A percentile compares a stretch with the other conserved stretches of the same genome.
phyloP scores from a whole-genome alignment of 2,329 filamentous ascomycete genomes.

The Ustulina deusta region DNA sequence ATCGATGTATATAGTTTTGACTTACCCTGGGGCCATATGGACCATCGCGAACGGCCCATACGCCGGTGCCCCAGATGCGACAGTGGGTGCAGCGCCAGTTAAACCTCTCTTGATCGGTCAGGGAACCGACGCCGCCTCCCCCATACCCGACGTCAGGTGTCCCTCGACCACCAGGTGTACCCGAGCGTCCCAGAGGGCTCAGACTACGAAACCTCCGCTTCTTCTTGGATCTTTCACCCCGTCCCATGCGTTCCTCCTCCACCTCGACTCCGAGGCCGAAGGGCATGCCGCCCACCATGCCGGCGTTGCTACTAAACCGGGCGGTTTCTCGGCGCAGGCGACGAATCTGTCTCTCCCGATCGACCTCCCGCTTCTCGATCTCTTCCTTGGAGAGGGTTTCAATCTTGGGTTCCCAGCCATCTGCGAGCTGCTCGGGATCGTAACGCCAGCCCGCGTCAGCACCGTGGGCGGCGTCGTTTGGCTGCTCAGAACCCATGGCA shows the following conservation, averaged over 20 bases:
- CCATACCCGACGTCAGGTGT: constrained; percentile 86
- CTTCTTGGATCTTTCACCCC: constrained; percentile 94
- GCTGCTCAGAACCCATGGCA: constrained; percentile 76
- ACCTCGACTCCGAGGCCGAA: constrained; percentile 65
- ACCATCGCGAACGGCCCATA: constrained; percentile 95
- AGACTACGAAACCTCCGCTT: constrained; percentile 92
- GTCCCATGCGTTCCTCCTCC: constrained; percentile 86
- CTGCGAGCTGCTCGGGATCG: constrained; percentile 88
- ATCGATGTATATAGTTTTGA: constrained; percentile 20
- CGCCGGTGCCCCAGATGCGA: constrained; percentile 85
- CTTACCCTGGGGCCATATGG: constrained; percentile 85
- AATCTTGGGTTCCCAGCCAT: constrained; percentile 86
- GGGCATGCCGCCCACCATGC: constrained; percentile 82
- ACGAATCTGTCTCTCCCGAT: constrained; percentile 90
- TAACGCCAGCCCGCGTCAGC: constrained; percentile 92
- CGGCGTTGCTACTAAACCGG: constrained; percentile 86
- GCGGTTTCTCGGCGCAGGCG: constrained; percentile 90
- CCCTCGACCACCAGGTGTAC: constrained; percentile 76
- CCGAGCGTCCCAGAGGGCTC: constrained; percentile 78
- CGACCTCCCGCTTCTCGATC: constrained; percentile 95
- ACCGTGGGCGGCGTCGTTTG: constrained; percentile 89
- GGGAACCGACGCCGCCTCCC: constrained; percentile 72
- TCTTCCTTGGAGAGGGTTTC: constrained; percentile 91
- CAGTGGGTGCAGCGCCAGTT: constrained; percentile 93
- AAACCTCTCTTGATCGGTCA: constrained; percentile 81